Evolutionary conservation across 345 rosid species (phyloP).

Genomic region (Populus tremula): DNA sequence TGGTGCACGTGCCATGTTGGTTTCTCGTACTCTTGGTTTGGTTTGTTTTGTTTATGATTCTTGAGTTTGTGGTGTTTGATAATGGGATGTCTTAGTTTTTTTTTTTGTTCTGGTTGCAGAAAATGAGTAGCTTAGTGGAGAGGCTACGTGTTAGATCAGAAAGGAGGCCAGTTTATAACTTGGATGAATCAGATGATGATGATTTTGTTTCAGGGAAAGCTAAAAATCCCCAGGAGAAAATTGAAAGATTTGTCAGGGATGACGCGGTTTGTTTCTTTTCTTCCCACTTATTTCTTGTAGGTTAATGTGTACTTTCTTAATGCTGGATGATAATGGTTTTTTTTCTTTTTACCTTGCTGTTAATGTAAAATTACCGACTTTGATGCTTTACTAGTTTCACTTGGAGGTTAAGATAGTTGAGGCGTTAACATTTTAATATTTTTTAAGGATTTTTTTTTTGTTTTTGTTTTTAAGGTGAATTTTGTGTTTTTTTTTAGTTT

Average conservation of each 20-base stretch:
- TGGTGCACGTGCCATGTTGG: neutral
- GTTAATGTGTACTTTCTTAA: neutral
- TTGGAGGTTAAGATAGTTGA: neutral
- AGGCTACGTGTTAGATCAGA: slow-evolving; percentile 88
- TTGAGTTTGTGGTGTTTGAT: neutral
- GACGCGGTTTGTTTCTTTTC: slow-evolving; percentile 61
- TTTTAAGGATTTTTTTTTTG: neutral
- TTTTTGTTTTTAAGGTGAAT: neutral
- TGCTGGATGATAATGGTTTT: neutral
- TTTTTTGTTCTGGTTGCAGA: slow-evolving; percentile 37
- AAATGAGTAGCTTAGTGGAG: slow-evolving; percentile 97
- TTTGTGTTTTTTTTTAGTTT: neutral
- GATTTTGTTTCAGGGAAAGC: slow-evolving; percentile 57
- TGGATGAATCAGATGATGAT: slow-evolving; percentile 95
- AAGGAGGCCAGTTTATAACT: slow-evolving; percentile 74
- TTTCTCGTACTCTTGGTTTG: neutral
- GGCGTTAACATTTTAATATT: neutral
- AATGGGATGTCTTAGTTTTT: neutral
- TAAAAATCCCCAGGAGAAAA: slow-evolving; percentile 46
- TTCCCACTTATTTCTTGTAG: neutral
- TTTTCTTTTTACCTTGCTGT: neutral
- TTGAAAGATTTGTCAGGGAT: slow-evolving; percentile 70
- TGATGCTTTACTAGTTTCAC: neutral
- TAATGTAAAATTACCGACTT: neutral
- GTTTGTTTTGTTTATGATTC: neutral